phyloP scores from a whole-genome alignment of 768 basidiomycete genomes.

The Boletus reticulatus region DNA sequence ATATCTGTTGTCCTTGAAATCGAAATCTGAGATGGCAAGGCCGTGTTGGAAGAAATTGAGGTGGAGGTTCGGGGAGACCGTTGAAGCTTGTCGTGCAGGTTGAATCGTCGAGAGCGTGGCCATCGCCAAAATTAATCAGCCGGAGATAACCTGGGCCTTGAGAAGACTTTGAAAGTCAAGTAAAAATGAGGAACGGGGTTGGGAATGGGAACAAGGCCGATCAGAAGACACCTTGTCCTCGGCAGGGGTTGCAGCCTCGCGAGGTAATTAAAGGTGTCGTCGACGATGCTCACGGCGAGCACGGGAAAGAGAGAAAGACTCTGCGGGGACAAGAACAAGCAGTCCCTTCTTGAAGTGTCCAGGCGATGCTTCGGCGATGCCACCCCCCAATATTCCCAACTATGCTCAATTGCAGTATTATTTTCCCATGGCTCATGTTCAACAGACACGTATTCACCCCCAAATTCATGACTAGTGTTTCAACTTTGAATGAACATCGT shows the following conservation, averaged over 20 bases:
- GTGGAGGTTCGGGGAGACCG: constrained; percentile 33
- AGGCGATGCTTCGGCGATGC: constrained; percentile 17
- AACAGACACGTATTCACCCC: too few species aligned
- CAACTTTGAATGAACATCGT: too few species aligned
- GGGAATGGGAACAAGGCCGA: constrained; percentile 4
- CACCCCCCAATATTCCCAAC: constrained; percentile 13
- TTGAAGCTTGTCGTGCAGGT: constrained; percentile 40
- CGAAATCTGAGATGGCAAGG: constrained; percentile 55
- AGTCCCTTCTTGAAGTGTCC: constrained; percentile 2
- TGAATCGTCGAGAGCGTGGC: constrained; percentile 53
- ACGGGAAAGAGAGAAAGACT: not conserved
- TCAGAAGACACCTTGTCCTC: not conserved
- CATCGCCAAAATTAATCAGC: constrained; percentile 24
- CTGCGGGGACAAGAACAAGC: constrained; percentile 2
- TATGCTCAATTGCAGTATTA: constrained; percentile 16
- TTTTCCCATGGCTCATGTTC: constrained; percentile 18
- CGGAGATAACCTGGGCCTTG: constrained; percentile 21
- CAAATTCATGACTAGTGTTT: too few species aligned
- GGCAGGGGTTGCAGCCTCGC: not conserved
- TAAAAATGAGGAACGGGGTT: constrained; percentile 1
- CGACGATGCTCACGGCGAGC: not conserved
- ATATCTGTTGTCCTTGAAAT: constrained; percentile 65
- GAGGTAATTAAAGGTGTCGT: not conserved
- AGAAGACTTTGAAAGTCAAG: constrained; percentile 10
- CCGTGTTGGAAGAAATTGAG: constrained; percentile 49